These are phyloP conservation scores for Picea sitchensis DNA, from an alignment of 75 land plant genomes.

Conservation along the genomic window DNA sequence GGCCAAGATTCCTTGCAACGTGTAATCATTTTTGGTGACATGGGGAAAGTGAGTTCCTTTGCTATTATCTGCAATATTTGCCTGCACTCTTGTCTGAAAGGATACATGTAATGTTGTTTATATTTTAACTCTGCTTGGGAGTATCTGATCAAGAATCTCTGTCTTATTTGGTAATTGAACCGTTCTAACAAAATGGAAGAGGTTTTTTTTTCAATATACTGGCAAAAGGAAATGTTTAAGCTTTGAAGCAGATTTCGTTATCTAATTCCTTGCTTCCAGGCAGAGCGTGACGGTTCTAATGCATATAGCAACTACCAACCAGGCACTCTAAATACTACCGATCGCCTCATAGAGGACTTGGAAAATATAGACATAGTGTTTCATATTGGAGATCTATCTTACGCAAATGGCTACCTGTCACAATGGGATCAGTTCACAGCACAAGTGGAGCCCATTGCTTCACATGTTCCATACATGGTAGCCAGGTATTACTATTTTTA, in stretches of 20 bases:
- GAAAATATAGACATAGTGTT: slow-evolving; percentile 75
- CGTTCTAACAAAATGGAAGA: background rate
- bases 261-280: slow-evolving; percentile 40
- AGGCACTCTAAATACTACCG: slow-evolving; percentile 88
- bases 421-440: slow-evolving; percentile 97
- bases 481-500: slow-evolving; percentile 51
- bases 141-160: background rate
- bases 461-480: slow-evolving; percentile 91
- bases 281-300: slow-evolving; percentile 87
- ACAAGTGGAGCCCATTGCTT: slow-evolving; percentile 79
- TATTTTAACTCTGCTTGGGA: too few species aligned
- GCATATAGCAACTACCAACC: slow-evolving; percentile 80
- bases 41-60: slow-evolving; percentile 75
- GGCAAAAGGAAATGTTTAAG: background rate
- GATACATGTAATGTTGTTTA: too few species aligned
- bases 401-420: slow-evolving; percentile 89
- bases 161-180: background rate
- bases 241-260: background rate
- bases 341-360: slow-evolving; percentile 69
- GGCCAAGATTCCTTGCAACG: slow-evolving; percentile 89
- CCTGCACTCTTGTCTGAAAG: background rate
- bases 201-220: background rate
- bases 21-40: slow-evolving; percentile 88
- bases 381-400: slow-evolving; percentile 90
- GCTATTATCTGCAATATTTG: too few species aligned